Percentiles rank a stretch among this genome's conserved stretches.
Conservation (phyloP, 768 basidiomycete genomes). For the Rhizopogon salebrosus region DNA sequence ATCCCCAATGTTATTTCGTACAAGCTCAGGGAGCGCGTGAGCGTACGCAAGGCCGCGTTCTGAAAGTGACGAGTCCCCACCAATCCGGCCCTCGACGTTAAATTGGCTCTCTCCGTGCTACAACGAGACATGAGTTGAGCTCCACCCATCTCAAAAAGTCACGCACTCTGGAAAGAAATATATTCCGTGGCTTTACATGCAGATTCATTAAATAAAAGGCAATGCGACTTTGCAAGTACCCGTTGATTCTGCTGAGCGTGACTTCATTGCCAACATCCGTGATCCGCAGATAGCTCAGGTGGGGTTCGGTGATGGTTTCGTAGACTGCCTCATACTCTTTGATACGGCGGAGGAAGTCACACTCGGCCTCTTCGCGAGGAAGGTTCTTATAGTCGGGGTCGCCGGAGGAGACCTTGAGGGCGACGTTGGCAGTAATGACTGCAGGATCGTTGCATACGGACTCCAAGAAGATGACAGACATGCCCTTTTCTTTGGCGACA, state of each 20-base stretch:
- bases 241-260: constrained; percentile 80
- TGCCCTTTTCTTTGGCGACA: constrained; percentile 79
- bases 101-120: constrained; percentile 98
- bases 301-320: constrained; percentile 88
- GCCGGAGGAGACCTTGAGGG: constrained; percentile 91
- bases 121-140: constrained; percentile 5
- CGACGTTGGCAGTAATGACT: constrained; percentile 93
- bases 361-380: constrained; percentile 78
- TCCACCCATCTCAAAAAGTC: neutral
- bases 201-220: constrained; percentile 99
- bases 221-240: constrained; percentile 94
- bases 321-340: constrained; percentile 93
- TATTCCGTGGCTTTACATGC: constrained; percentile 93
- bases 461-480: constrained; percentile 90
- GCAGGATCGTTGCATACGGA: constrained; percentile 91
- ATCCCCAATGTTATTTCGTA: constrained; percentile 88
- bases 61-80: constrained; percentile 92
- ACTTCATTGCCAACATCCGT: constrained; percentile 91
- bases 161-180: constrained; percentile 90
- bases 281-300: constrained; percentile 87
- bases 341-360: constrained; percentile 89
- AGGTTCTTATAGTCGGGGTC: constrained; percentile 97
- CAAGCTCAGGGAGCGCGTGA: constrained; percentile 75
- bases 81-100: constrained; percentile 95
- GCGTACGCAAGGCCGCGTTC: constrained; percentile 83